Percentiles rank a stretch among this genome's conserved stretches.
Conservation (phyloP, 192 early-diverging fungal species). For the Lobosporangium transversale region DNA sequence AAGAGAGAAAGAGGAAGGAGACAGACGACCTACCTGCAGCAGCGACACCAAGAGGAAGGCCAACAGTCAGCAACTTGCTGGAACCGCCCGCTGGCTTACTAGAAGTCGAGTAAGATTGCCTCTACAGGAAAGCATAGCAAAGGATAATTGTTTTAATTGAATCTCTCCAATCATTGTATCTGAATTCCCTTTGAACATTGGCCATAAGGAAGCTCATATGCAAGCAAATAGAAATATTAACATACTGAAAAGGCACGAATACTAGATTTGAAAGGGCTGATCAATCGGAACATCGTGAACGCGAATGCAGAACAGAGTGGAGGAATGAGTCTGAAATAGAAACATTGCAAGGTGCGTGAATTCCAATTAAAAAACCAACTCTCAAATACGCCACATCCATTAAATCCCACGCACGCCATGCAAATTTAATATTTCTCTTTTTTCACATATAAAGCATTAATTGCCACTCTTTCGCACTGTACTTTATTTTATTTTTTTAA, state of each 20-base stretch:
- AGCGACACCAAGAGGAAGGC: conserved; percentile 31
- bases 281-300: conserved; percentile 35
- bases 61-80: conserved; percentile 41
- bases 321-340: background rate
- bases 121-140: conserved; percentile 9
- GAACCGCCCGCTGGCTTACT: conserved; percentile 35
- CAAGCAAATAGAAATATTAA: no score
- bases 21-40: conserved; percentile 31
- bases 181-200: no score
- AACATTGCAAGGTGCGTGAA: background rate
- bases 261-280: conserved; percentile 40
- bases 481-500: no score
- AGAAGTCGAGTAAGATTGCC: conserved; percentile 42
- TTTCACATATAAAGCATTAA: no score
- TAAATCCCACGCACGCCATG: no score
- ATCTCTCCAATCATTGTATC: no score
- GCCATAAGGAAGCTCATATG: no score
- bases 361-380: conserved; percentile 1
- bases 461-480: no score
- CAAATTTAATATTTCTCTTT: no score
- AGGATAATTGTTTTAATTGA: no score
- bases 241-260: conserved; percentile 37
- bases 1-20: background rate
- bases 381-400: background rate
- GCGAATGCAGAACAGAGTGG: background rate